phyloP scores from a whole-genome alignment of 306 rosid genomes.

The Lotus japonicus region DNA sequence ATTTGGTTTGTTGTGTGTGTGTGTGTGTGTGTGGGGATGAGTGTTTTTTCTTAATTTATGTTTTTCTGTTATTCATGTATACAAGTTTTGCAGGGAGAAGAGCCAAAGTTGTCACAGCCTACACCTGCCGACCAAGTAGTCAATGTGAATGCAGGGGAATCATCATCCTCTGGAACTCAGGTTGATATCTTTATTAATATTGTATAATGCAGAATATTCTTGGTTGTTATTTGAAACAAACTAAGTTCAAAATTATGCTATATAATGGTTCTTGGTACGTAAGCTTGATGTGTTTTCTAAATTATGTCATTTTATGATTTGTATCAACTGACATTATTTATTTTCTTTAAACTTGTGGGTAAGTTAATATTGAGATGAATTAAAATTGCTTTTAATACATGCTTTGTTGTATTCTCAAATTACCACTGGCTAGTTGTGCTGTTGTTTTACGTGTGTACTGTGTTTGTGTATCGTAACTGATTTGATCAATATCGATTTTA shows the following conservation, averaged over 20 bases:
- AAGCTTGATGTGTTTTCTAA: background rate
- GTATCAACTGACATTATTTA: background rate
- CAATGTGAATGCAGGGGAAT: slow-evolving; percentile 33
- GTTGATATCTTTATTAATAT: slow-evolving; percentile 24
- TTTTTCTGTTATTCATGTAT: background rate
- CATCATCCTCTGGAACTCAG: slow-evolving; percentile 39
- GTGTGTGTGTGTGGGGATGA: too few species aligned
- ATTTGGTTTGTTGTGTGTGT: too few species aligned
- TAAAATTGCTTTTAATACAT: background rate
- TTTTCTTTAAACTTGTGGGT: background rate
- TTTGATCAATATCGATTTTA: background rate
- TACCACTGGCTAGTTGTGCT: background rate
- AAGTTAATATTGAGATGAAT: slow-evolving; percentile 1
- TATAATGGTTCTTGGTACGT: background rate
- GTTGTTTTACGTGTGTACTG: background rate
- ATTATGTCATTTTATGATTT: background rate
- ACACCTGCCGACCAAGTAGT: slow-evolving; percentile 29
- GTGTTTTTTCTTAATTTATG: background rate
- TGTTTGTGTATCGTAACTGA: background rate
- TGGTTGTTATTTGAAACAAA: slow-evolving; percentile 9
- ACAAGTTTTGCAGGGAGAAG: slow-evolving; percentile 36
- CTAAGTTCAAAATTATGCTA: background rate
- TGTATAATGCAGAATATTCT: background rate
- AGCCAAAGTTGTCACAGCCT: slow-evolving; percentile 19
- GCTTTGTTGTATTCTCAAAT: background rate